phyloP scores from a whole-genome alignment of 2,329 filamentous ascomycete species.

The Sarocladium oryzae region DNA sequence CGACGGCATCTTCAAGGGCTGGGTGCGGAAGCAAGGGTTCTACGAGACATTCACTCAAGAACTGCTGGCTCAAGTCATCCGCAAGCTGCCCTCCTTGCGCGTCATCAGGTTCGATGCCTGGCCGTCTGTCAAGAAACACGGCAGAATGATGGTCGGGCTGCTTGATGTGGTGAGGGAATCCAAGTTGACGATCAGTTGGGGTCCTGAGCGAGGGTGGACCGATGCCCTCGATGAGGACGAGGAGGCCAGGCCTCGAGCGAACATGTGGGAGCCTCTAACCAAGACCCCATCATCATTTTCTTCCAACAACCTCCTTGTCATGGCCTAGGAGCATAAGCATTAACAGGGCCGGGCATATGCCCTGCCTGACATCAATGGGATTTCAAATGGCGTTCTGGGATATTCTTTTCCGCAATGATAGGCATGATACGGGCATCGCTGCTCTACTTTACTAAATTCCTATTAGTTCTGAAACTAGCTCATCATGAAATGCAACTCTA shows the following conservation, averaged over 20 bases:
- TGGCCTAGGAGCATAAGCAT: background rate
- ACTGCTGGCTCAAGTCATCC: conserved; percentile 51
- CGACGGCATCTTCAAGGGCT: conserved; percentile 60
- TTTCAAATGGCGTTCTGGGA: background rate
- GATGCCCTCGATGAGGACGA: conserved; percentile 36
- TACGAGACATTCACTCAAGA: conserved; percentile 61
- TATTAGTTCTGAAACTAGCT: background rate
- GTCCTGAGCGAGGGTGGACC: conserved; percentile 60
- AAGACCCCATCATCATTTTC: background rate
- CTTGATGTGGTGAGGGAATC: conserved; percentile 43
- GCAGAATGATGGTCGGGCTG: conserved; percentile 57
- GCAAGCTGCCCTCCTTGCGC: conserved; percentile 47
- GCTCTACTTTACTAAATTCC: background rate
- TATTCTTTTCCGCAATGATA: background rate
- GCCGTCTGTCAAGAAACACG: conserved; percentile 56
- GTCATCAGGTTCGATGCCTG: conserved; percentile 66
- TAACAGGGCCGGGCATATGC: too few relatives aligned
- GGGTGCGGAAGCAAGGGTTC: conserved; percentile 58
- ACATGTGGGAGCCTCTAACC: background rate
- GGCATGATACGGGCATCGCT: conserved; percentile 3
- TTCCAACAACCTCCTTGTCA: background rate
- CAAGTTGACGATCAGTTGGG: conserved; percentile 56
- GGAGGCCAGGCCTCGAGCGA: background rate
- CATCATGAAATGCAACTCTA: background rate
- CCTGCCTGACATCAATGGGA: background rate